Base-by-base conservation (phyloP, 208 protist species). In the Histomonas meleagridis region DNA sequence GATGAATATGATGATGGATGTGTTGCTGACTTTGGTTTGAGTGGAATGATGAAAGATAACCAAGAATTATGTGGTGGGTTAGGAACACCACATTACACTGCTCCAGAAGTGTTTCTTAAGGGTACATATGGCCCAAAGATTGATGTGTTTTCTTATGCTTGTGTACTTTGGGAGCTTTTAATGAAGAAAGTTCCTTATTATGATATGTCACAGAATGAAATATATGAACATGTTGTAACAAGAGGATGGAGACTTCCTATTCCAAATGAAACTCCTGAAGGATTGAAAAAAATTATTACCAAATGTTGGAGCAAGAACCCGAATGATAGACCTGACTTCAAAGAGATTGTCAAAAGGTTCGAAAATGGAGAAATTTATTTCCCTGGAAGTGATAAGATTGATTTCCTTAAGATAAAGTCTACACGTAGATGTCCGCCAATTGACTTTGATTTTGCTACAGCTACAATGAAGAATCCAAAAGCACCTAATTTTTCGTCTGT, bases 241-340 rank as follows among this genome's bases (percentile, higher is more conserved):
- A 4, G 48, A 40, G 48, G 49, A 7, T 60, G 49, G 49, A 3
- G 76, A 57, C 46, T 57, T 16, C 1, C 1, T n/a, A 90, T 90
- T 14, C 49, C 40, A 18, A n/a, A 90, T 32, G 49, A 49, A 4
- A 57, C 49, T 57, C 76, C 76, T 40, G 48, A 28, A n/a, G 28
- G 28, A 35, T 23, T 90, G 2, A 21, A 57, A 90, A 51, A 57
- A 21, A 5, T 90, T 7, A 90, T 90, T n/a, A 51, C 12, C 14
- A 3, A 43, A 57, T 90, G 76, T 57, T 90, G 76, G 76, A 23
- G 9, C 1, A 90, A 38, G 10, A 38, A 90, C 55, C 76, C 76
- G n/a, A 90, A 90, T 90, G 49, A 49, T 57, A 21, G 76, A 35
- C 76, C 76, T 57, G 46, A 57, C 26, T 90, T 90, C 49, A 57